Base-by-base conservation (phyloP, 176 grass and related monocot genomes). In the Oryza brachyantha region DNA sequence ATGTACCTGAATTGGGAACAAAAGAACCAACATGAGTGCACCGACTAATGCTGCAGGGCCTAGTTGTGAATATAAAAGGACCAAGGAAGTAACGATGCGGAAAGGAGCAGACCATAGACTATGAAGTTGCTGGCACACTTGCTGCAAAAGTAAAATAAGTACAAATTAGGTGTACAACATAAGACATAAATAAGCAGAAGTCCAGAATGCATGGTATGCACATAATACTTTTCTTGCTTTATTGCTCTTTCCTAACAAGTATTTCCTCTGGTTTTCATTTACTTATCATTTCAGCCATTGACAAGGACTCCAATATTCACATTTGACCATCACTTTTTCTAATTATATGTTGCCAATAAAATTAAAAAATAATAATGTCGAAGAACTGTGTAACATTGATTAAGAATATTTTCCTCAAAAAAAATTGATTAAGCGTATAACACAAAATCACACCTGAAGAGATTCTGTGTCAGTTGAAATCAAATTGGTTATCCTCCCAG, bases 41-140 rank as follows among this genome's bases (percentile, higher is more conserved):
- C 92, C 96, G 1, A 93, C 74, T 77, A 99, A 83, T 59, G 92
- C 87, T 74, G 96, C 92, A 79, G 93, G 84, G 60, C 92, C 92
- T 78, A 99, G 83, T 79, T 99, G 86, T 38, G 38, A 31, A 39
- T 95, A 99, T 57, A 99, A 85, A 79, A 99, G 90, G 74, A 91
- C 38, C 83, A 99, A 58, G 77, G 96, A 73, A 74, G 89, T 91
- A 74, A 89, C 63, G 79, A 99, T 99, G 64, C 96, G 92, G 76
- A 99, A 99, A 93, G 96, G 96, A 89, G 96, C 96, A 72, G 96
- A 99, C 96, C 96, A 99, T 71, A 99, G 83, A 74, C 88, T 93
- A 85, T 99, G 96, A 82, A 99, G 88, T 82, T 99, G 96, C 50
- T 99, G 92, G 74, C 92, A 99, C 46, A 93, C 88, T 95, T 95